A percentile compares a stretch with the other conserved stretches of the same genome.
Evolutionary conservation across 805 yeast genomes (phyloP).

Genomic region (Sugiyamaella mastotermitis): DNA sequence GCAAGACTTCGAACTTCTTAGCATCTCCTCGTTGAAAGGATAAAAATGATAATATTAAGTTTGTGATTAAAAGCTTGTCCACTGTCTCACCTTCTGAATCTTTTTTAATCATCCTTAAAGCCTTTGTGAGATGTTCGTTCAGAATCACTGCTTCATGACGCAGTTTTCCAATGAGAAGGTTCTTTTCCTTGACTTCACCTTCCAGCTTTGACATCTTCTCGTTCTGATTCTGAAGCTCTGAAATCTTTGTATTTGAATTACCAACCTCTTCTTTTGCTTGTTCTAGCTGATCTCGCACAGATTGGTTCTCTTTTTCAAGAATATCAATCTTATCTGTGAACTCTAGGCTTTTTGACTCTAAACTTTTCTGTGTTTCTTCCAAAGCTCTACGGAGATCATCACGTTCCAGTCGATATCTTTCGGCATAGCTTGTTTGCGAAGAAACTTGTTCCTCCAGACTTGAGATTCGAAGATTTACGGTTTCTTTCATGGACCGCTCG

Average conservation of each 20-base stretch:
- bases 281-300: conserved; percentile 13
- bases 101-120: conserved; percentile 74
- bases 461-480: conserved; percentile 18
- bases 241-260: conserved; percentile 18
- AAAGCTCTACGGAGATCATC: conserved; percentile 17
- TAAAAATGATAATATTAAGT: conserved; percentile 76
- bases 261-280: conserved; percentile 19
- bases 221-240: conserved; percentile 30
- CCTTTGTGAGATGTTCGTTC: conserved; percentile 94
- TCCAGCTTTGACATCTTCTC: conserved; percentile 38
- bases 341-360: conserved; percentile 16
- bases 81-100: conserved; percentile 70
- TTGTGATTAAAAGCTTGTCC: conserved; percentile 84
- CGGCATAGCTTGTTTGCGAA: conserved; percentile 24
- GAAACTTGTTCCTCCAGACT: conserved; percentile 29
- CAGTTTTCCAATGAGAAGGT: conserved; percentile 76
- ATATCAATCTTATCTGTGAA: conserved; percentile 4
- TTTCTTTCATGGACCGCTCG: conserved; percentile 18
- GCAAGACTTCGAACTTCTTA: conserved; percentile 88
- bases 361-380: conserved; percentile 30
- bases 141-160: conserved; percentile 91
- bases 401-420: conserved; percentile 20
- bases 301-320: conserved; percentile 14
- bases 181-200: conserved; percentile 60
- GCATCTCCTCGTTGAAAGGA: conserved; percentile 89